Evolutionary conservation across 2,329 filamentous ascomycete genomes (phyloP).

Genomic region (Fusarium vanettenii): DNA sequence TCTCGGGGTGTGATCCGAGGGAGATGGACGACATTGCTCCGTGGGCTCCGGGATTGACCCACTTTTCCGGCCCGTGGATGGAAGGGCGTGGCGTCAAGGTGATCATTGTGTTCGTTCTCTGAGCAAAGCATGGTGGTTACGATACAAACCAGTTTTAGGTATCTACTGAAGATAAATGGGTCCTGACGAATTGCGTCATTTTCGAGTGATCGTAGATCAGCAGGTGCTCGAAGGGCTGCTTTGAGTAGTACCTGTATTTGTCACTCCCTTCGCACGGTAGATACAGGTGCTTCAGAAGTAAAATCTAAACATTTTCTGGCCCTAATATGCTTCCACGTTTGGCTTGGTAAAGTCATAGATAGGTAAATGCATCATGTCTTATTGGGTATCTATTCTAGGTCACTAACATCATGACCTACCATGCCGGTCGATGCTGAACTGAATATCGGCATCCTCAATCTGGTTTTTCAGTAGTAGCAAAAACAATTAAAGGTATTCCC

Average conservation of each 20-base stretch:
- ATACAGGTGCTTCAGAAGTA: background rate
- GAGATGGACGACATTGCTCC: background rate
- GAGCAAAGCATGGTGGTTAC: background rate
- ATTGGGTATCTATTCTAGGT: background rate
- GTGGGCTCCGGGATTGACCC: background rate
- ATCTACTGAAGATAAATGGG: background rate
- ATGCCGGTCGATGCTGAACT: background rate
- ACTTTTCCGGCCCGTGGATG: background rate
- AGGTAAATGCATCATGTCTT: background rate
- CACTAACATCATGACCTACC: background rate
- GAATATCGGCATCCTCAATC: background rate
- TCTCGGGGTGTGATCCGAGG: background rate
- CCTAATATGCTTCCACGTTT: background rate
- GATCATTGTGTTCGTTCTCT: background rate
- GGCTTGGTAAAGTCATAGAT: background rate
- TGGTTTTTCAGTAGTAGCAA: background rate
- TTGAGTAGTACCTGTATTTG: background rate
- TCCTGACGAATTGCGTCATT: background rate
- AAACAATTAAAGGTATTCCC: too few relatives aligned
- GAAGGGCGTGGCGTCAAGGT: background rate
- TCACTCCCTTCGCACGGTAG: background rate
- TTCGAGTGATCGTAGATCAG: background rate
- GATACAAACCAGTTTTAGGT: background rate
- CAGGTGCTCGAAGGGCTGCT: background rate
- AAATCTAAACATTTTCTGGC: background rate